Conservation (phyloP, 306 rosid species). For the Albizia julibrissin region DNA sequence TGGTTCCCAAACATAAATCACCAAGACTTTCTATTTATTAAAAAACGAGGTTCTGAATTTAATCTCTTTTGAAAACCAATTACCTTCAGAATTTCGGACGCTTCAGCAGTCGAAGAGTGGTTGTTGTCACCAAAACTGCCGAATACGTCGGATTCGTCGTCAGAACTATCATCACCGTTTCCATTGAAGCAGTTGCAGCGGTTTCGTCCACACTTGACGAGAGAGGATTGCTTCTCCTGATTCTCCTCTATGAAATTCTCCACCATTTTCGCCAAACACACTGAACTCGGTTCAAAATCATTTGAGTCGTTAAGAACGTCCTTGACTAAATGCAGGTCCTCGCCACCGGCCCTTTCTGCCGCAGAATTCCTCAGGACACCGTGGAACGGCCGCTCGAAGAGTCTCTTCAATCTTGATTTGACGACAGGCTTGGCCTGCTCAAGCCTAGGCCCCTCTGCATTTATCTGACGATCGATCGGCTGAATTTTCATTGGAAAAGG, state of each 20-base stretch:
- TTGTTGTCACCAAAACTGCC: slow-evolving; percentile 49
- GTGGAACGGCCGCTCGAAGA: slow-evolving; percentile 79
- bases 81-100: slow-evolving; percentile 77
- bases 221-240: slow-evolving; percentile 56
- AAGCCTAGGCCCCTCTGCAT: slow-evolving; percentile 37
- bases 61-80: background rate
- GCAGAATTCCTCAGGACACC: slow-evolving; percentile 51
- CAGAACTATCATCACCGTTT: slow-evolving; percentile 51
- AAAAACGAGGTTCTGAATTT: background rate
- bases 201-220: slow-evolving; percentile 57
- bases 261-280: slow-evolving; percentile 80
- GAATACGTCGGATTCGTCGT: slow-evolving; percentile 48
- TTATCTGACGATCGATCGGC: slow-evolving; percentile 64
- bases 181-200: slow-evolving; percentile 68
- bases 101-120: slow-evolving; percentile 46
- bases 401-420: slow-evolving; percentile 78
- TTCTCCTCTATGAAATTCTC: slow-evolving; percentile 78
- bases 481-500: slow-evolving; percentile 88
- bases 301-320: slow-evolving; percentile 35
- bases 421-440: slow-evolving; percentile 64
- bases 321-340: slow-evolving; percentile 42
- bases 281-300: slow-evolving; percentile 77
- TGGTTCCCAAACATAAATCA: background rate
- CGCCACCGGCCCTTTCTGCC: slow-evolving; percentile 46
- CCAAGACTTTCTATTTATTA: background rate